Base-by-base conservation (phyloP, 768 basidiomycete species). In the Lactarius indigo region DNA sequence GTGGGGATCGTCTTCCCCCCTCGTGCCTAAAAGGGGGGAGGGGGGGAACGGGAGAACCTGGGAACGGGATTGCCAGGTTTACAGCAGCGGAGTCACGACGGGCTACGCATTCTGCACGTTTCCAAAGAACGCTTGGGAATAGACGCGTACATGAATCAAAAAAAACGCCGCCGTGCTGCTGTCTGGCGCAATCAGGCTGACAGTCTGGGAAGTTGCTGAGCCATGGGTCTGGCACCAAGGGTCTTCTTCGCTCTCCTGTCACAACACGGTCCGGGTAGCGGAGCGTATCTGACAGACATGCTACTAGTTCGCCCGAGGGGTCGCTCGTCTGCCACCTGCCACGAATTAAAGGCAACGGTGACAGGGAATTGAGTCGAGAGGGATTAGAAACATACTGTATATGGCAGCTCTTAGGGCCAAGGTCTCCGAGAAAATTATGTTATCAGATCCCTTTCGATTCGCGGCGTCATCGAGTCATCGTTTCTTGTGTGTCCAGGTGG, bases 21-120 rank as follows among this genome's bases (percentile, higher is more conserved):
- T 63, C 41, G 66, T 67, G 66, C 63, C 66, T 64, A 66, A 66
- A 66, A 66, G 13, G 65, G 65, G 41, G 35, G 50, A 20, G 65
- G 65, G 41, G 35, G 50, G 35, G 41, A 1, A 23, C 6, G 50
- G 33, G 13, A 33, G 30, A 18, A 57, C 59, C 59, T 63, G 61
- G 61, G 65, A 66, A 63, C 23, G 9, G 18, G 52, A 13, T 15
- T 59, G 44, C 63, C 61, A 63, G 33, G 55, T 35, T 57, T 57
- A 28, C 20, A 42, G 56, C 41, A 57, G 41, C 33, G 57, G 61
- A 67, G 57, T 63, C 61, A 57, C 59, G 60, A 57, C 37, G 35
- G 54, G 30, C 61, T 59, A 64, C 57, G 42, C 28, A 61, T 66
- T 66, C 65, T 58, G 56, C 62, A 64, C 52, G 61, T 61, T 61